Percentiles rank a stretch among this genome's conserved stretches.
These are phyloP conservation scores for Lachnellula cervina DNA, from an alignment of 2,329 filamentous ascomycete genomes.

Conservation along the genomic window DNA sequence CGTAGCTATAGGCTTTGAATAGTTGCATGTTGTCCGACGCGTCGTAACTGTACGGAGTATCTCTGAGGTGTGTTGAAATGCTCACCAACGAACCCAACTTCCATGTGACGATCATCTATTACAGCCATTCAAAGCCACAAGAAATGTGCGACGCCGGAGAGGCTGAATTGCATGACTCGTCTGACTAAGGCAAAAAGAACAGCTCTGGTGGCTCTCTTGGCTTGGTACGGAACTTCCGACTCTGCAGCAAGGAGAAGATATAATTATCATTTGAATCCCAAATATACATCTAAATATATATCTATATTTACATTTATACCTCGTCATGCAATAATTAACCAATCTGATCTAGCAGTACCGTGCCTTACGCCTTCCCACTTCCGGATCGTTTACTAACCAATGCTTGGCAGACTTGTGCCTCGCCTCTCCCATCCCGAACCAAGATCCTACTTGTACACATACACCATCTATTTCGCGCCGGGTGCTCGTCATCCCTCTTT, in stretches of 20 bases:
- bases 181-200: not conserved
- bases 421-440: not conserved
- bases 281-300: no score
- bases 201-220: not conserved
- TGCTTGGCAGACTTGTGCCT: not conserved
- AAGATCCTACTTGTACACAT: not conserved
- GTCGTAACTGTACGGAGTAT: no score
- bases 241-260: no score
- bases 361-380: not conserved
- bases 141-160: not conserved
- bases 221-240: no score
- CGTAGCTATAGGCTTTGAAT: no score
- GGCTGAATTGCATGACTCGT: not conserved
- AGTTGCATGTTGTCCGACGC: no score
- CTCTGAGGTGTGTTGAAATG: not conserved
- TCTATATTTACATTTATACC: not conserved
- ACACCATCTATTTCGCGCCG: not conserved
- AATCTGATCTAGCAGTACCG: no score
- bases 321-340: not conserved
- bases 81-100: not conserved
- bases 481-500: not conserved
- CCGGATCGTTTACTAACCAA: not conserved
- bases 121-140: not conserved
- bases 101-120: not conserved
- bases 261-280: no score